Conservation (phyloP, 2,329 filamentous ascomycete genomes). For the Scortechinia acanthostroma region DNA sequence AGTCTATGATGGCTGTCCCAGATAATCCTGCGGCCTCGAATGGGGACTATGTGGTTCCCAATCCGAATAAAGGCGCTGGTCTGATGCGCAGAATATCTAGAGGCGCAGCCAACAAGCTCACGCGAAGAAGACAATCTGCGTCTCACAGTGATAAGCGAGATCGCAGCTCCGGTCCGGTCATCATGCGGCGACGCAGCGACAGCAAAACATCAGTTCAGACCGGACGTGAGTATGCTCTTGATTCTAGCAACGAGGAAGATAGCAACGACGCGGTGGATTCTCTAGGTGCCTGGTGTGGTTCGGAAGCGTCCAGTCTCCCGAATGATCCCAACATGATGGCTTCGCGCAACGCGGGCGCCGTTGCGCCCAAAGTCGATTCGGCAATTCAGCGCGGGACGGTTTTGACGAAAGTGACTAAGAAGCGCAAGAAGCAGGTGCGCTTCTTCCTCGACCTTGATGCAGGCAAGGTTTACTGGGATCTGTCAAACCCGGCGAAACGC, state of each 20-base stretch:
- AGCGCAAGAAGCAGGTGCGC: conserved; percentile 65
- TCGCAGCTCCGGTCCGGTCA: conserved; percentile 80
- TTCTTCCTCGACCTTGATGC: conserved; percentile 73
- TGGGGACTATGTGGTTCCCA: neutral
- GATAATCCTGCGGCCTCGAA: neutral
- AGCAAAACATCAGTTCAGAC: conserved; percentile 69
- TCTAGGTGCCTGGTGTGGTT: conserved; percentile 16
- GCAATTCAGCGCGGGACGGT: conserved; percentile 74
- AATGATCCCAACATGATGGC: neutral
- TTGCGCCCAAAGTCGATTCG: conserved; percentile 48
- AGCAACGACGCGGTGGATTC: conserved; percentile 35
- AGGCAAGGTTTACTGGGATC: conserved; percentile 84
- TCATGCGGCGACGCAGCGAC: conserved; percentile 80
- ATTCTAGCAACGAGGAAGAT: conserved; percentile 50
- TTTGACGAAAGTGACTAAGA: conserved; percentile 79
- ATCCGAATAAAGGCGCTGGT: neutral
- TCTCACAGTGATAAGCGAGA: conserved; percentile 54
- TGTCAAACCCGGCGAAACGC: conserved; percentile 69
- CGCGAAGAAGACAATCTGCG: neutral
- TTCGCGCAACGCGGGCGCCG: conserved; percentile 7
- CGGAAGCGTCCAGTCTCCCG: neutral
- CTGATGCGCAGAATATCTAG: neutral
- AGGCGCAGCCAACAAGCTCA: conserved; percentile 1
- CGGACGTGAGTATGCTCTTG: conserved; percentile 28
- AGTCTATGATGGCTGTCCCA: conserved; percentile 1